Conservation (phyloP, 129 eudicot genomes). For the Logfia minima region DNA sequence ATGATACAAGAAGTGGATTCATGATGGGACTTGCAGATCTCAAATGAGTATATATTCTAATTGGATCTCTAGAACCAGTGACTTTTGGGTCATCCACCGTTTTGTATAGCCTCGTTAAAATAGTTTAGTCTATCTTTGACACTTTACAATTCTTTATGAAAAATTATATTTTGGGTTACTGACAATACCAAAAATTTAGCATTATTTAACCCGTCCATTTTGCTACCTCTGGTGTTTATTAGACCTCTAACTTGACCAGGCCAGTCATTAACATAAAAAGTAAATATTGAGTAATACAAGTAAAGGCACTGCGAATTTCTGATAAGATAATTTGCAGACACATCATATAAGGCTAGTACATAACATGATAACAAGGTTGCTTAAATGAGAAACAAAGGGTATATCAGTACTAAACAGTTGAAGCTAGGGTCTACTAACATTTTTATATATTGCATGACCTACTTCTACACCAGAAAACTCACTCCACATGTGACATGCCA, state of each 20-base stretch:
- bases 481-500: conserved; percentile 81
- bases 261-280: not conserved
- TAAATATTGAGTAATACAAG: conserved; percentile 6
- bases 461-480: conserved; percentile 32
- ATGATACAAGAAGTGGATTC: not conserved
- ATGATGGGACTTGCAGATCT: not conserved
- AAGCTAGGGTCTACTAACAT: conserved; percentile 28
- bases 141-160: not conserved
- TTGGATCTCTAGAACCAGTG: not conserved
- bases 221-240: not conserved
- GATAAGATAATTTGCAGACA: conserved; percentile 17
- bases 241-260: not conserved
- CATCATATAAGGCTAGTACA: conserved; percentile 19
- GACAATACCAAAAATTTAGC: not conserved
- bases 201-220: not conserved
- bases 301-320: not conserved
- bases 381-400: not conserved
- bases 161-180: not conserved
- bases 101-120: not conserved
- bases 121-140: too few relatives aligned
- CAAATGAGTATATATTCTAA: not conserved
- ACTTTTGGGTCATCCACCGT: not conserved
- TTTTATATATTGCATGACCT: conserved; percentile 18
- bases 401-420: conserved; percentile 11
- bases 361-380: conserved; percentile 16